phyloP scores from a whole-genome alignment of 2,329 filamentous ascomycete species.

The Ophiocordyceps camponoti-rufipedis region DNA sequence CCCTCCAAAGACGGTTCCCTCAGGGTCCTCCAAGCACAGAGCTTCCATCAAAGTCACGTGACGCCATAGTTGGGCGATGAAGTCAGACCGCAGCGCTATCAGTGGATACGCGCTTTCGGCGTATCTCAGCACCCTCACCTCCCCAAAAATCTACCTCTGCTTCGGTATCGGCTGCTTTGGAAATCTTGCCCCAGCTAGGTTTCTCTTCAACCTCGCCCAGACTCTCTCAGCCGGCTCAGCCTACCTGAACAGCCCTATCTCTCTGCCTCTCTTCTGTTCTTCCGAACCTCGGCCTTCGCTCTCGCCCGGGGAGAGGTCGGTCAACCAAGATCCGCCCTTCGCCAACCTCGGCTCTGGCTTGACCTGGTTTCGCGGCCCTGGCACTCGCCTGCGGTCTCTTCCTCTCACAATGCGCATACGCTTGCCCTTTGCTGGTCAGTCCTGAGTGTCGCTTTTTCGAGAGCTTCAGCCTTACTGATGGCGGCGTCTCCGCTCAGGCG shows the following conservation, averaged over 20 bases:
- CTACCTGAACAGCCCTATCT: neutral
- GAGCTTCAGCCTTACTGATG: slow-evolving; percentile 2
- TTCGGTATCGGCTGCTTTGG: neutral
- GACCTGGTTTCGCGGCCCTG: neutral
- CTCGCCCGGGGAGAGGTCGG: neutral
- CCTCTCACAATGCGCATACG: slow-evolving; percentile 54
- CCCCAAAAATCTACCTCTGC: neutral
- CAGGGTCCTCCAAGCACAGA: neutral
- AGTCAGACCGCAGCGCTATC: neutral
- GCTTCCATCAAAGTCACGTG: neutral
- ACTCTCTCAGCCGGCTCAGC: neutral
- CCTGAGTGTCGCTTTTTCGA: neutral
- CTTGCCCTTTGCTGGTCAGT: slow-evolving; percentile 72
- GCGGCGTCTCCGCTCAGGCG: slow-evolving; percentile 26
- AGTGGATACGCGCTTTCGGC: neutral
- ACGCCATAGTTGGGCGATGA: neutral
- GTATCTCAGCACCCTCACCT: neutral
- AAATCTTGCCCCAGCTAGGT: neutral
- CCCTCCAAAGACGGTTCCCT: neutral
- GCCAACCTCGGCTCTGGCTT: neutral
- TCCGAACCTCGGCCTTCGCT: neutral
- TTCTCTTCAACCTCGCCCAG: neutral
- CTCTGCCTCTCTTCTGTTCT: neutral
- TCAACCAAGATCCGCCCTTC: neutral
- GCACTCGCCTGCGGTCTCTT: neutral